Base-by-base conservation (phyloP, 2,329 filamentous ascomycete genomes). In the Aspergillus sp. region DNA sequence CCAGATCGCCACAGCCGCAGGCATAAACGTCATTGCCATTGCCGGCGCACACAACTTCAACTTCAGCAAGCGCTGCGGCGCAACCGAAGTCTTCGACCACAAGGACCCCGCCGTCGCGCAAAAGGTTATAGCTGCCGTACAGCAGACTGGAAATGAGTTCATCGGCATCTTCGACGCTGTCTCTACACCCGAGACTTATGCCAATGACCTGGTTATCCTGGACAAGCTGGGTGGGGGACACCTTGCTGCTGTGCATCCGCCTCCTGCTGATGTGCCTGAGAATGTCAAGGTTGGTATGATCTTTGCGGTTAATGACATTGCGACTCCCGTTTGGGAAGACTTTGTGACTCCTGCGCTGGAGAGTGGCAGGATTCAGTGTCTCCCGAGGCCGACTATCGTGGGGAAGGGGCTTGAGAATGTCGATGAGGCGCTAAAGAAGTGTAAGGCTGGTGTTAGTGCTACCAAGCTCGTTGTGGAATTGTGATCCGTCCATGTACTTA, bases 1-100 rank as follows among this genome's bases (percentile, higher is more conserved):
- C 8, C 78, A 81, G 57, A 68, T 78, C 49, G 71, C 78, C 13
- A 65, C 66, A 2, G 73, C 72, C 17, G 70, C 75, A 15, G 76
- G 76, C 3, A 72, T 74, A 39, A 68, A 64, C 9, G 74, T 77
- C 12, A 67, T 78, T 48, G 62, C 74, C 1, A 76, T 76, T 5
- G 74, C 74, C 3, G 72, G 72, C 5, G 59, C 56, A 20, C 68
- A 70, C 51, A 72, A 80, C 57, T 71, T 76, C 56, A 65, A 66
- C 4, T 71, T 71, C 48, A 59, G 78, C 18, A 66, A 64, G 18
- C 54, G 53, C 2, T 66, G 76, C 1, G 78, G 77, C 4, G 76
- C 76, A 5, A 66, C 64, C 17, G 13, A 62, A 1, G 62, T 72
- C 1, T 75, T 78, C 41, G 74, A 80, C 53, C 76, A 79, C 58